These are phyloP conservation scores for Combretum micranthum DNA, from an alignment of 345 rosid genomes.

Conservation along the genomic window DNA sequence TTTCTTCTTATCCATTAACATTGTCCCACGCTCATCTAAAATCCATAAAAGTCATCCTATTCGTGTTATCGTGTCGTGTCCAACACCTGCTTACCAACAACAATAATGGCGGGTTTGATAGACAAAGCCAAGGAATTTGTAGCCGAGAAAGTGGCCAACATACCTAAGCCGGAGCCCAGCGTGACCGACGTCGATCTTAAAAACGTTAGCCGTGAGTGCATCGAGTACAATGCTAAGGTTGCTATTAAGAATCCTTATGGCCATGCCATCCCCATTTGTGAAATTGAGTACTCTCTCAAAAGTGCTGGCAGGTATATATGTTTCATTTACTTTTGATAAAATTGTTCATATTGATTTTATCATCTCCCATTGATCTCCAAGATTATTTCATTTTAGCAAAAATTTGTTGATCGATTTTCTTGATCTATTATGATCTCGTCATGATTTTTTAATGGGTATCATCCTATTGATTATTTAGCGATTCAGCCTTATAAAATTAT, in stretches of 20 bases:
- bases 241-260: constrained; percentile 67
- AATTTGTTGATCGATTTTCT: not conserved
- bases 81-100: not conserved
- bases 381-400: not conserved
- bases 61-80: no score
- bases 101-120: constrained; percentile 25
- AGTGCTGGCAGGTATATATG: constrained; percentile 50
- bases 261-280: constrained; percentile 67
- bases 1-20: no score
- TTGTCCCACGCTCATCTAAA: no score
- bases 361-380: not conserved
- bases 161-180: constrained; percentile 70
- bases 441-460: no score
- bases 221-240: constrained; percentile 63
- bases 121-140: constrained; percentile 71
- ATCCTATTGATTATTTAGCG: no score
- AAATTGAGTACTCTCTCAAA: constrained; percentile 69
- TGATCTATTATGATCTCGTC: no score
- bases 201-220: constrained; percentile 40
- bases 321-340: not conserved
- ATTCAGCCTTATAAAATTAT: no score
- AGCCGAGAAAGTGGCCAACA: constrained; percentile 56
- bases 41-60: no score
- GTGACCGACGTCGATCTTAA: constrained; percentile 55
- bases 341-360: not conserved